Evolutionary conservation across 176 grass and related monocot species (phyloP), one percentile per base, ranked within the genome.

Genomic region (Zea luxurians): DNA sequence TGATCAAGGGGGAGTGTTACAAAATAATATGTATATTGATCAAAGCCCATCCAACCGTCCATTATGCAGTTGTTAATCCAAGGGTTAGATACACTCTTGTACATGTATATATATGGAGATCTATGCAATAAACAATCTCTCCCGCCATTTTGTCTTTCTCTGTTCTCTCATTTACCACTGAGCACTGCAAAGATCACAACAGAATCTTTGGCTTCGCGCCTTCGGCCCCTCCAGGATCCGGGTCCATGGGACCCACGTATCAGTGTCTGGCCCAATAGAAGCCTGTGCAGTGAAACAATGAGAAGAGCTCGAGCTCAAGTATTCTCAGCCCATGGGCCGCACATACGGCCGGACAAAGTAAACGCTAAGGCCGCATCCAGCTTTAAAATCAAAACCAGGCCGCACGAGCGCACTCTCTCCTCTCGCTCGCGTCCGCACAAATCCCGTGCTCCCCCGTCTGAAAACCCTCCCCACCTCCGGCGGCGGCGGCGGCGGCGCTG

Each of bases 381-480:
- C 0, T 67, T 67, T 37, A 76, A 76, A 83, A 60, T 18, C 54
- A 64, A 78, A 84, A 78, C 54, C 36, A 44, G 61, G 6, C 6
- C 77, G 13, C 77, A 68, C 81, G 52, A 60, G 68, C 68, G 47
- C 82, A 55, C 7, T 6, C 17, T n/a, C 52, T 2, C 53, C 41
- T 27, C 27, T 27, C 27, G 27, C 27, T 27, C 27, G 52, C 18
- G 1, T 55, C 53, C 50, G 55, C 20, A 21, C 75, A 20, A 42
- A 61, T 50, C 76, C 63, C 70, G 81, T 88, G 75, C 80, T 78
- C 86, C 4, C 21, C 59, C 55, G 27, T 8, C 85, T 61, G 71
- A 80, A 88, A 84, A 80, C 87, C 87, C 87, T 84, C 16, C 38
- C 72, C 48, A 16, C 18, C 73, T 2, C 13, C 79, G 59, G 50